These are phyloP conservation scores for Delitschia confertaspora DNA, from an alignment of 495 filamentous ascomycete genomes.

Conservation along the genomic window DNA sequence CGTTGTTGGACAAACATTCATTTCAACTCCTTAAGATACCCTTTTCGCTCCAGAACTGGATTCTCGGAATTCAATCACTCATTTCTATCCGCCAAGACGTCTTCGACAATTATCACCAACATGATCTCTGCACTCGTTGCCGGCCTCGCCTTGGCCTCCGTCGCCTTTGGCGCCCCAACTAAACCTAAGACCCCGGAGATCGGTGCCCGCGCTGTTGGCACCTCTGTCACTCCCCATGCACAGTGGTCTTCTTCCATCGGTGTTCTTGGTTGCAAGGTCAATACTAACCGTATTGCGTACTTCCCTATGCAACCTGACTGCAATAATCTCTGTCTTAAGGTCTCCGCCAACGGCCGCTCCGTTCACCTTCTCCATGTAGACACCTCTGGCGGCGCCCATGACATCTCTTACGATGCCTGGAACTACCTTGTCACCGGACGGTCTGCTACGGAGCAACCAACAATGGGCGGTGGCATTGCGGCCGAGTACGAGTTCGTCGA, in stretches of 20 bases:
- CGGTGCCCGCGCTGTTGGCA: neutral
- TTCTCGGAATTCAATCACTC: too few species aligned
- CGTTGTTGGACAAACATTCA: too few species aligned
- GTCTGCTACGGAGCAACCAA: slow-evolving; percentile 6
- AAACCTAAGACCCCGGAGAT: too few species aligned
- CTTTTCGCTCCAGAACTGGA: too few species aligned
- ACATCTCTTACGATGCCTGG: slow-evolving; percentile 24
- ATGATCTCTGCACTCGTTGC: too few species aligned
- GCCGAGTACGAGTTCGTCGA: slow-evolving; percentile 6
- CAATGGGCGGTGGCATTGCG: slow-evolving; percentile 13
- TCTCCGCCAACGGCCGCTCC: slow-evolving; percentile 13
- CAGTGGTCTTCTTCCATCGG: slow-evolving; percentile 4
- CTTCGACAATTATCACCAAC: too few species aligned
- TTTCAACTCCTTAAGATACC: too few species aligned
- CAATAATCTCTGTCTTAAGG: slow-evolving; percentile 10
- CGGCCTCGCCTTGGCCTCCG: too few species aligned
- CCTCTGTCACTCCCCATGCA: slow-evolving; percentile 14
- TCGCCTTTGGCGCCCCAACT: too few species aligned
- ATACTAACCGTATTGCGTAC: slow-evolving; percentile 23
- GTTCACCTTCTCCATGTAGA: slow-evolving; percentile 21
- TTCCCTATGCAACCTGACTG: slow-evolving; percentile 14
- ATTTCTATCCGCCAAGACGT: too few species aligned
- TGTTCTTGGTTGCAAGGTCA: slow-evolving; percentile 20
- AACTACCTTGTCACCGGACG: slow-evolving; percentile 18
- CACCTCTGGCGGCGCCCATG: slow-evolving; percentile 18